A percentile compares a stretch with the other conserved stretches of the same genome.
These are phyloP conservation scores for Saccharomycopsis capsularis DNA, from an alignment of 805 yeast species.

Conservation along the genomic window DNA sequence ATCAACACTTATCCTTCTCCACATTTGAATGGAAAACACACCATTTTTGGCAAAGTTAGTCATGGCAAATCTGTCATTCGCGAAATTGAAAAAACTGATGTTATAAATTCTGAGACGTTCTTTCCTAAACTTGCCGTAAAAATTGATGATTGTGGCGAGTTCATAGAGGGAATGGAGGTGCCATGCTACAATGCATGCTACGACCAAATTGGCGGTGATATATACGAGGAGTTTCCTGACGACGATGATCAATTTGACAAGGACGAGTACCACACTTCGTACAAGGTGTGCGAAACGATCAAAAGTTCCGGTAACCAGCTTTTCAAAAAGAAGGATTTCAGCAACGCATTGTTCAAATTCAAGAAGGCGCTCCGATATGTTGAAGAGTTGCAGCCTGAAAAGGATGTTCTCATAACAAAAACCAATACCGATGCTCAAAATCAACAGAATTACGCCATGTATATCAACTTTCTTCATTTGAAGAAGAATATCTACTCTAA, in stretches of 20 bases:
- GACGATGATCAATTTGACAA: conserved; percentile 57
- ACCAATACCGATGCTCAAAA: conserved; percentile 13
- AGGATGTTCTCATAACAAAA: conserved; percentile 33
- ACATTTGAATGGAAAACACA: conserved; percentile 69
- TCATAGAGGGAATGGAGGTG: conserved; percentile 45
- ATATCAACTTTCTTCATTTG: conserved; percentile 39
- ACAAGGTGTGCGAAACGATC: conserved; percentile 44
- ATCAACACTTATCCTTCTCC: conserved; percentile 63
- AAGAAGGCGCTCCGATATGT: conserved; percentile 60
- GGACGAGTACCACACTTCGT: conserved; percentile 48
- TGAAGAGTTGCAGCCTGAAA: conserved; percentile 67
- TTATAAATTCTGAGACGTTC: conserved; percentile 36
- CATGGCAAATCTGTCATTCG: conserved; percentile 66
- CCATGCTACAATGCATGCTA: conserved; percentile 62
- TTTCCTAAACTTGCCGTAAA: conserved; percentile 35
- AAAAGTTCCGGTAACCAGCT: conserved; percentile 62
- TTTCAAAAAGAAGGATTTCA: conserved; percentile 44
- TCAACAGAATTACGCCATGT: conserved; percentile 40
- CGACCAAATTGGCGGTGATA: conserved; percentile 56
- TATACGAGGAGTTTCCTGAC: conserved; percentile 71
- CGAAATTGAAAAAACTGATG: conserved; percentile 48
- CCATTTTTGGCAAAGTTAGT: conserved; percentile 67
- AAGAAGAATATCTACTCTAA: conserved; percentile 42
- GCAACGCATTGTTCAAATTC: conserved; percentile 56
- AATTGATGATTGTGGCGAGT: conserved; percentile 55